A percentile compares a stretch with the other conserved stretches of the same genome.
phyloP scores from a whole-genome alignment of 83 land plant species.

The Isoetes engelmannii region DNA sequence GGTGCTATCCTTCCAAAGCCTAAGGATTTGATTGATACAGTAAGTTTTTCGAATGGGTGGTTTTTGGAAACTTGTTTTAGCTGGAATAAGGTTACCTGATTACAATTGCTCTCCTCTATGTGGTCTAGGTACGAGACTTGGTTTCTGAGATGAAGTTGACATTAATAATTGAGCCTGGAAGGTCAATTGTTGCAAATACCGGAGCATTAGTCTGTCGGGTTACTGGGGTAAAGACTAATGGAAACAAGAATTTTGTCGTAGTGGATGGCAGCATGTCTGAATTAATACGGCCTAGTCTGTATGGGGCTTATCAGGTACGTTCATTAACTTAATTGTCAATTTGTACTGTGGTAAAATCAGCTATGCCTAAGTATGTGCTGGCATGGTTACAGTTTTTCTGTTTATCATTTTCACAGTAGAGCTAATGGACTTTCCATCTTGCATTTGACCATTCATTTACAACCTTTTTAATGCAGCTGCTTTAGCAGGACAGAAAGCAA shows the following conservation, averaged over 20 bases:
- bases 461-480: too few species aligned
- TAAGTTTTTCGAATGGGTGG: conserved; percentile 17
- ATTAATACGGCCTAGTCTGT: conserved; percentile 93
- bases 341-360: too few species aligned
- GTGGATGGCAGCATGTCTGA: conserved; percentile 99
- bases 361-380: too few species aligned
- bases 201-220: conserved; percentile 80
- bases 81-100: neutral
- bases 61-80: conserved; percentile 1
- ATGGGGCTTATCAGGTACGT: conserved; percentile 89
- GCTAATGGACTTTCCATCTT: too few species aligned
- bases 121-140: conserved; percentile 66
- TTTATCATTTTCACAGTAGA: too few species aligned
- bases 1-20: conserved; percentile 88
- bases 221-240: conserved; percentile 94
- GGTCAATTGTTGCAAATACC: conserved; percentile 94
- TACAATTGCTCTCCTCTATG: neutral
- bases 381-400: too few species aligned
- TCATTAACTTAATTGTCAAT: neutral
- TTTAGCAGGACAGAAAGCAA: too few species aligned
- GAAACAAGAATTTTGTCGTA: conserved; percentile 90
- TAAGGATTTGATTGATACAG: conserved; percentile 87
- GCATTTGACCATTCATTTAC: too few species aligned
- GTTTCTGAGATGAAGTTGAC: conserved; percentile 57
- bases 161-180: conserved; percentile 94